phyloP scores from a whole-genome alignment of 1,284 basidiomycete genomes.

The Sanghuangporus baumii region DNA sequence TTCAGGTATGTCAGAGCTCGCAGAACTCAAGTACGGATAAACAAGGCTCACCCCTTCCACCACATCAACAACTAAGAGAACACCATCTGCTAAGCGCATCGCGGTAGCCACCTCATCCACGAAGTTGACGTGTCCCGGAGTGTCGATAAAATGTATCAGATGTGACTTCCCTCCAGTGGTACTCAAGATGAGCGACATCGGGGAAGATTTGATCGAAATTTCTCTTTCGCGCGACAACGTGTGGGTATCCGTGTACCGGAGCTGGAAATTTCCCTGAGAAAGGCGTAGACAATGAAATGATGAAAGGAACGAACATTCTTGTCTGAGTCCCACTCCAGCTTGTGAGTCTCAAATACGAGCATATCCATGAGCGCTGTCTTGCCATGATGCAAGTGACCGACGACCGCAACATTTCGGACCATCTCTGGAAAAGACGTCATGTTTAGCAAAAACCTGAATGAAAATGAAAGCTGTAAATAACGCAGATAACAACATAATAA shows the following conservation, averaged over 20 bases:
- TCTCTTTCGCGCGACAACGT: conserved; percentile 81
- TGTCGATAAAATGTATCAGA: conserved; percentile 92
- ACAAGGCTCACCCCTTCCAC: conserved; percentile 77
- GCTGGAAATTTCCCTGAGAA: conserved; percentile 31
- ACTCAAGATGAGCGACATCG: conserved; percentile 89
- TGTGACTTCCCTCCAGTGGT: conserved; percentile 92
- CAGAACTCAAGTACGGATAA: conserved; percentile 3
- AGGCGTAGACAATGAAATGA: not conserved
- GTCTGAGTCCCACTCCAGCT: conserved; percentile 89
- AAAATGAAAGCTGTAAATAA: not conserved
- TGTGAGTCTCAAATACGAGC: conserved; percentile 96
- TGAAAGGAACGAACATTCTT: conserved; percentile 46
- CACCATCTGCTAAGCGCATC: conserved; percentile 88
- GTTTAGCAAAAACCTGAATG: conserved; percentile 80
- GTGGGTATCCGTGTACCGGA: conserved; percentile 96
- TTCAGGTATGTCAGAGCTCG: conserved; percentile 11
- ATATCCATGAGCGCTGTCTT: conserved; percentile 97
- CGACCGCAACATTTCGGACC: conserved; percentile 92
- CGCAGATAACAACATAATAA: not conserved
- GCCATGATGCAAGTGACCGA: conserved; percentile 96
- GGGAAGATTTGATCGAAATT: conserved; percentile 95
- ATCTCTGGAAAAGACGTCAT: conserved; percentile 92
- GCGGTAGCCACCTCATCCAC: conserved; percentile 92
- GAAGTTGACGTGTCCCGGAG: conserved; percentile 98
- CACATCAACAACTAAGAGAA: conserved; percentile 91